Evolutionary conservation across 768 basidiomycete species (phyloP), one percentile per base, ranked within the genome.

Genomic region (Suillus paluster): DNA sequence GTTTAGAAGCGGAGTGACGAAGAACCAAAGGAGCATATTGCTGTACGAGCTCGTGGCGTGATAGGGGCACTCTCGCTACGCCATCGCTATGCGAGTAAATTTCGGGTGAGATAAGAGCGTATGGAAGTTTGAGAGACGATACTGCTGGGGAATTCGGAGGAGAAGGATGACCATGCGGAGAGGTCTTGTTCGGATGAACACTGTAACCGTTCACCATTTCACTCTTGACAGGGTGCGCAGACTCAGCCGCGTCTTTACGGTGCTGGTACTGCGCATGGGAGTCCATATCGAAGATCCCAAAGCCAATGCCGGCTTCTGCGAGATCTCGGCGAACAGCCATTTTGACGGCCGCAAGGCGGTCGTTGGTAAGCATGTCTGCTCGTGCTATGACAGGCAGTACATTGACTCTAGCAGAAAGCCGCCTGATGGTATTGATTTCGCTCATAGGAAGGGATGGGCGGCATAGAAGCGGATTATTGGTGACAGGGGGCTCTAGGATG

Each of bases 251-350:
- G 63, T 83, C 82, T 66, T 79, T 64, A 70, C 64, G 76, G 72
- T 75, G 75, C 73, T 73, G 75, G 73, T 78, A 80, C 63, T 80
- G 78, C 72, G 83, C 80, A 66, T 79, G 83, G 66, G 75, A 78
- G 75, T 90, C 90, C 73, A 86, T 80, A 81, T 94, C 92, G 78
- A 95, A 94, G 66, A 95, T 92, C 68, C 92, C 92, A 75, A 94
- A 94, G 63, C 91, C 92, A 72, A 94, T 93, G 62, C 92, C 92
- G 53, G 90, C 89, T 66, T 90, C 88, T 44, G 91, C 91, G 50
- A 94, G 82, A 77, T 93, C 91, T 71, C 87, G 78, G 67, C 91
- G 86, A 71, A 95, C 84, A 64, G 91, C 92, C 70, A 87, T 76
- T 77, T 93, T 93, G 73, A 94, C 85, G 64, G 86, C 86, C 57